Percentiles rank a stretch among this genome's conserved stretches.
phyloP scores from a whole-genome alignment of 2,329 filamentous ascomycete species.

The Xylariaceae sp. region DNA sequence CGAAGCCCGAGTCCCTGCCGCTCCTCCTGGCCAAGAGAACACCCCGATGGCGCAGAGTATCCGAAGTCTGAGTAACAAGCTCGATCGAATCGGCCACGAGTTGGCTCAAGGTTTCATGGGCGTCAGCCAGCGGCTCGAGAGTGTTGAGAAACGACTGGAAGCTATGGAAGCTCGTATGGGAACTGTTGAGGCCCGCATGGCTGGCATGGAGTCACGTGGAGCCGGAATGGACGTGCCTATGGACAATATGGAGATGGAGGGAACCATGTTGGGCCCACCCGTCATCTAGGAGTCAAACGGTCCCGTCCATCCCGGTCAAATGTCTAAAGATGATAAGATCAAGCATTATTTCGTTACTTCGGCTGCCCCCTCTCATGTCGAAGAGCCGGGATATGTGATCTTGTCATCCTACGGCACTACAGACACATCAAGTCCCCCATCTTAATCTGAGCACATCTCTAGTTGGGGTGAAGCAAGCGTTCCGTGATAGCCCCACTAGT shows the following conservation, averaged over 20 bases:
- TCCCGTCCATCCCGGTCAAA: neutral
- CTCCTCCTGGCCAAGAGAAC: slow-evolving; percentile 61
- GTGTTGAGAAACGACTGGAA: slow-evolving; percentile 61
- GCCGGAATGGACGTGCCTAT: slow-evolving; percentile 46
- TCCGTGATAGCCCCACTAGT: too few relatives aligned
- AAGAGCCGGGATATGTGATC: neutral
- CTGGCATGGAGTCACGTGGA: slow-evolving; percentile 45
- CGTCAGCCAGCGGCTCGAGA: slow-evolving; percentile 57
- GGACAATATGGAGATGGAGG: slow-evolving; percentile 47
- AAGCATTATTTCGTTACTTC: neutral
- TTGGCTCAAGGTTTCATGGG: slow-evolving; percentile 58
- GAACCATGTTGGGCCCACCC: slow-evolving; percentile 43
- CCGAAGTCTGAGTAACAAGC: slow-evolving; percentile 63
- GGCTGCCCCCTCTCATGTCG: neutral
- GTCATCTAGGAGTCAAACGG: slow-evolving; percentile 41
- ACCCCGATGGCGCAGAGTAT: slow-evolving; percentile 63
- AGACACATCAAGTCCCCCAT: neutral
- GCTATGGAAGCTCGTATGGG: slow-evolving; percentile 53
- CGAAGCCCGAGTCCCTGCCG: slow-evolving; percentile 61
- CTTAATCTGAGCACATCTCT: neutral
- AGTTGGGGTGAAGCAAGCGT: too few relatives aligned
- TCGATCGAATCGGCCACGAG: slow-evolving; percentile 64
- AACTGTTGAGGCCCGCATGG: slow-evolving; percentile 46
- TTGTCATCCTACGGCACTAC: neutral
- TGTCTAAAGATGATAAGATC: neutral